Conservation (phyloP, 305 asterid species). For the Stenogyne calaminthoides region DNA sequence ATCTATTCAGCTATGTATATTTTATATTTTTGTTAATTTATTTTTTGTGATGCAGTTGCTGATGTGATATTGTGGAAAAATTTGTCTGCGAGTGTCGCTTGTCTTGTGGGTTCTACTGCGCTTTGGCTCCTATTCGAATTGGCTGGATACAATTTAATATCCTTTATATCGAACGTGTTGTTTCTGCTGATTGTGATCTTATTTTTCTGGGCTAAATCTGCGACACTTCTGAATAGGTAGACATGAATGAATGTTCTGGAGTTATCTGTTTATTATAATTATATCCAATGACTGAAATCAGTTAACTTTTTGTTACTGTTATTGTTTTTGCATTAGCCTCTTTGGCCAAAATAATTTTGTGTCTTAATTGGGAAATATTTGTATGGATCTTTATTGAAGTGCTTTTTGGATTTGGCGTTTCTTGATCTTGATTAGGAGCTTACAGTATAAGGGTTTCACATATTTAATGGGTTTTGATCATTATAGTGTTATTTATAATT, state of each 20-base stretch:
- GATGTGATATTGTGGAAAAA: constrained; percentile 77
- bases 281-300: constrained; percentile 1
- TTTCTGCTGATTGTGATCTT: constrained; percentile 69
- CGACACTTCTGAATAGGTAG: constrained; percentile 87
- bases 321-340: not conserved
- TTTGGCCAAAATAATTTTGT: not conserved
- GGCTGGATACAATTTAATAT: constrained; percentile 74
- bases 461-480: not conserved
- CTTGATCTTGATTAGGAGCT: constrained; percentile 5
- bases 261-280: constrained; percentile 9
- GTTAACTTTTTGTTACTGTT: not conserved
- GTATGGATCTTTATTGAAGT: not conserved
- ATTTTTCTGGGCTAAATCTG: constrained; percentile 91
- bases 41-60: constrained; percentile 59
- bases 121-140: constrained; percentile 80
- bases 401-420: not conserved
- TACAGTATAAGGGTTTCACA: not conserved
- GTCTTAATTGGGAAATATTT: constrained; percentile 6
- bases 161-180: constrained; percentile 69
- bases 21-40: not conserved
- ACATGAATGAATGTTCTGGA: not conserved
- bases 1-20: not conserved
- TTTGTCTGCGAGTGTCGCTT: constrained; percentile 46
- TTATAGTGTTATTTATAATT: not conserved
- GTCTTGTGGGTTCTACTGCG: constrained; percentile 65